Evolutionary conservation across 495 filamentous ascomycete genomes (phyloP), one percentile per base, ranked within the genome.

Genomic region (Talaromyces proteolyticus): DNA sequence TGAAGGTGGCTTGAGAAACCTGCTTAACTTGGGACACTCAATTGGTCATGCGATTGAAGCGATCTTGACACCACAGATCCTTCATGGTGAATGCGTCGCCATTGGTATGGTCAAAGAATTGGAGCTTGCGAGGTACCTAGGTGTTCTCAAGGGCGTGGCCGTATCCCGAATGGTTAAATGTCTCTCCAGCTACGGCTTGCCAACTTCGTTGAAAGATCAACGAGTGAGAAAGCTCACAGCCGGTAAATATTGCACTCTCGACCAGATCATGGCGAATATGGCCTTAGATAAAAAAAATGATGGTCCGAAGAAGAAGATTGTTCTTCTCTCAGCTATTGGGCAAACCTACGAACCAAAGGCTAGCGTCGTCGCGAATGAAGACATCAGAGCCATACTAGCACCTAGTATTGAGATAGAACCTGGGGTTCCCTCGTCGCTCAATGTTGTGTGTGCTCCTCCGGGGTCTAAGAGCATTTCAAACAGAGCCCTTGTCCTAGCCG

Each of bases 391-490:
- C 43, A 82, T 95, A 4, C 78, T 99, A 20, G 89, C 89, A 6
- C 81, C 88, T n/a, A 82, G 83, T 50, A 74, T 95, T 52, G 73
- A 82, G 36, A 83, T 97, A 21, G 70, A 74, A 5, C 87, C 89
- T 0, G 82, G 84, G 24, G 78, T 91, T 2, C 75, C 82, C 3
- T 64, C 76, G 53, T 67, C 69, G 21, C 73, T 84, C 3, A 76
- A 83, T 29, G 81, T 91, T 18, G 78, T 79, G 47, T 91, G 95
- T 54, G 88, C 81, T 1, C 93, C 93, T 29, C 94, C 93, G 2
- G 93, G 93, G 26, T 97, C 94, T 12, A 99, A 99, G 75, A 96
- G 91, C 65, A 87, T 99, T 47, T 97, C 93, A 1, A 99, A 99
- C 70, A 84, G 93, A 43, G 91, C 93, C 37, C 77, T 99, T 39